These are phyloP conservation scores for Quercus berberidifolia DNA, from an alignment of 306 rosid genomes.

Conservation along the genomic window DNA sequence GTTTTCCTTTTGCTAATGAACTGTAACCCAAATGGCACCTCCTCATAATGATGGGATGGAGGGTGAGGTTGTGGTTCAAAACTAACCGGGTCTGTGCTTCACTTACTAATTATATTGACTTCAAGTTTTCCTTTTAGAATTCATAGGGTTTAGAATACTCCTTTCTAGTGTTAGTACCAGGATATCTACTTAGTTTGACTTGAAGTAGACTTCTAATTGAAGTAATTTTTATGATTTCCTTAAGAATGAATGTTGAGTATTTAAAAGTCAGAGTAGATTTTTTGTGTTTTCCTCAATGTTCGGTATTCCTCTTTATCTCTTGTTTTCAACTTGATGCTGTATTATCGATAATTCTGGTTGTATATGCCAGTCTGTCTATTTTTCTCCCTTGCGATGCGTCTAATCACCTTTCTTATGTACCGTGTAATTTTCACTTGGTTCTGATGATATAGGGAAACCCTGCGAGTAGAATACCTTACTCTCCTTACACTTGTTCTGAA, in stretches of 20 bases:
- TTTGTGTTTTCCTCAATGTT: neutral
- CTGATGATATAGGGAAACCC: conserved; percentile 50
- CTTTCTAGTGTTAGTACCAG: neutral
- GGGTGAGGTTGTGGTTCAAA: too few relatives aligned
- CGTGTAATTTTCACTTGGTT: conserved; percentile 12
- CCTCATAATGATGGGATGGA: too few relatives aligned
- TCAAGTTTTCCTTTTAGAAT: neutral
- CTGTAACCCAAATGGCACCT: too few relatives aligned
- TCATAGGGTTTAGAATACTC: neutral
- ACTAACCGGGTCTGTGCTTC: too few relatives aligned
- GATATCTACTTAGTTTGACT: neutral
- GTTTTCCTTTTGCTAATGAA: too few relatives aligned
- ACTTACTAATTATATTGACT: too few relatives aligned
- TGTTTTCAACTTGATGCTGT: neutral
- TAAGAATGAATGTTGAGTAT: neutral
- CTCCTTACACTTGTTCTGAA: conserved; percentile 40
- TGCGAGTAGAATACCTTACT: conserved; percentile 74
- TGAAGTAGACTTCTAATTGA: neutral
- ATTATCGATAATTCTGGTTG: neutral
- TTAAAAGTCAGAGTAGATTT: neutral
- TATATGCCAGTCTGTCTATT: neutral
- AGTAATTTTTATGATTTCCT: neutral
- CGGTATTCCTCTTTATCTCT: neutral
- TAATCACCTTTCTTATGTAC: neutral
- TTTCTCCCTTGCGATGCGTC: conserved; percentile 6